A percentile compares a stretch with the other conserved stretches of the same genome.
Conservation (phyloP, 345 rosid genomes). For the Iberis pinnata region DNA sequence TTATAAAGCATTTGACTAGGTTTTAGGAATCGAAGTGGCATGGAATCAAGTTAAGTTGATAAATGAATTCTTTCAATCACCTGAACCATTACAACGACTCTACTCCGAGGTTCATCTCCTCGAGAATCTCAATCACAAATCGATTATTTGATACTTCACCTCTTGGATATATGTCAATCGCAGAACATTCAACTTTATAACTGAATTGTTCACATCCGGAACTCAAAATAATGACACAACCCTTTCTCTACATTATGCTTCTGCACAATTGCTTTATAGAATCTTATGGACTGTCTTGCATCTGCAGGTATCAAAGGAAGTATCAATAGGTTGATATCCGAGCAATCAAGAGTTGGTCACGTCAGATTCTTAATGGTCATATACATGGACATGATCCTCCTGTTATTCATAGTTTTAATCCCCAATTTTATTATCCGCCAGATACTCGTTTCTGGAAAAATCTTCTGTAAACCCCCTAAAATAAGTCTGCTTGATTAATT, state of each 20-base stretch:
- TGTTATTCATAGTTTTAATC: slow-evolving; percentile 94
- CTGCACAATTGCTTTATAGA: not conserved
- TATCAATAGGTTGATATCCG: slow-evolving; percentile 81
- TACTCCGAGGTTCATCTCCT: slow-evolving; percentile 92
- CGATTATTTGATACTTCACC: slow-evolving; percentile 70
- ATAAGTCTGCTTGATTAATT: no score
- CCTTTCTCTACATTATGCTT: no score
- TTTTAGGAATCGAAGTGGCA: slow-evolving; percentile 95
- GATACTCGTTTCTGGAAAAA: no score
- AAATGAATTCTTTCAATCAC: slow-evolving; percentile 58
- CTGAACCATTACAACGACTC: slow-evolving; percentile 73
- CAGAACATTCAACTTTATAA: no score
- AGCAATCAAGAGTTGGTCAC: slow-evolving; percentile 91
- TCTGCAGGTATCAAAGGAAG: slow-evolving; percentile 70
- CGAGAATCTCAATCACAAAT: slow-evolving; percentile 84
- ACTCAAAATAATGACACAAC: slow-evolving; percentile 62
- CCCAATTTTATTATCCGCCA: no score
- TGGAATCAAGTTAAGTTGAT: slow-evolving; percentile 93
- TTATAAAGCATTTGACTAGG: slow-evolving; percentile 88
- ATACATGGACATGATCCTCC: slow-evolving; percentile 90
- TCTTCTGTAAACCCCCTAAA: no score
- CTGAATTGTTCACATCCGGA: slow-evolving; percentile 95
- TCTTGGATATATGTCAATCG: slow-evolving; percentile 80
- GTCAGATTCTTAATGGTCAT: slow-evolving; percentile 81
- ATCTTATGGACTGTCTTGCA: not conserved